Evolutionary conservation across 2,329 filamentous ascomycete species (phyloP).

Genomic region (Cytospora piceae): DNA sequence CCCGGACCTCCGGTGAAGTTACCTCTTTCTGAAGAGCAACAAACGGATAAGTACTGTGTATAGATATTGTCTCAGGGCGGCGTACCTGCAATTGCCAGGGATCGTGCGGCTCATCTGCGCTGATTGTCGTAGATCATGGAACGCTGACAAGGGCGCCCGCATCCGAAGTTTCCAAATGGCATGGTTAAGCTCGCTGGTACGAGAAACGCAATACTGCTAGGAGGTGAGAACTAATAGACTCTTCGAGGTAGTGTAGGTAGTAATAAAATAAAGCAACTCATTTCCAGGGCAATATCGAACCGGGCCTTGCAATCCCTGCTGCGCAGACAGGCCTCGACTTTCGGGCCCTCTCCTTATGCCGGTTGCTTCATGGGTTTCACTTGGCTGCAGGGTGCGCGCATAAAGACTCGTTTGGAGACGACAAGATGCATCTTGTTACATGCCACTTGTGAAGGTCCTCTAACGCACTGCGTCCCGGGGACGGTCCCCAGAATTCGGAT

Average conservation of each 20-base stretch:
- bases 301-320: neutral
- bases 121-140: constrained; percentile 17
- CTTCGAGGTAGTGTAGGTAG: neutral
- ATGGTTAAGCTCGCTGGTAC: neutral
- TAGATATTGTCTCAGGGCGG: constrained; percentile 4
- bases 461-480: neutral
- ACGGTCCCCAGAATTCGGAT: constrained; percentile 23
- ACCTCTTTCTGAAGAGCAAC: neutral
- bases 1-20: neutral
- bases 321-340: neutral
- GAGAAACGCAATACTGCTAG: neutral
- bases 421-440: neutral
- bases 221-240: neutral
- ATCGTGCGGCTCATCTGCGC: neutral
- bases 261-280: no score
- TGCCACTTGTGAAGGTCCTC: neutral
- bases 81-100: constrained; percentile 5
- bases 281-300: neutral
- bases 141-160: constrained; percentile 9
- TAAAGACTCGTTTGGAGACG: neutral
- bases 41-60: neutral
- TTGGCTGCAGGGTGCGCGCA: neutral
- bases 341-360: neutral
- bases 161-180: constrained; percentile 8
- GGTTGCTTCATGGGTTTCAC: neutral